Conservation (phyloP, 192 early-diverging fungal genomes). For the Backusella parvicylindrica region DNA sequence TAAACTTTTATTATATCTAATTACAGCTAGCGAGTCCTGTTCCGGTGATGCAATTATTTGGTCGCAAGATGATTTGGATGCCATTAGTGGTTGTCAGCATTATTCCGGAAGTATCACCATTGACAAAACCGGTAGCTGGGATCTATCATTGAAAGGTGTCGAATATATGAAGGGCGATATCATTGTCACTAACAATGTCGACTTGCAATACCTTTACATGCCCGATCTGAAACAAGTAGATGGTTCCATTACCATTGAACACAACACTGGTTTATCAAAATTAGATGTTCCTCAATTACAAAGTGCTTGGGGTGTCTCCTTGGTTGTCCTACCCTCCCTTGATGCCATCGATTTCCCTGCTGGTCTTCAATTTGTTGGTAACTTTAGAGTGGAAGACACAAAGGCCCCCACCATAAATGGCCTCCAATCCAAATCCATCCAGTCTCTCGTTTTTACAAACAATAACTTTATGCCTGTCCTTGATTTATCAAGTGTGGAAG, state of each 20-base stretch:
- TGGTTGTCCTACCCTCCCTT: constrained; percentile 26
- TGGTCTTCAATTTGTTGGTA: constrained; percentile 6
- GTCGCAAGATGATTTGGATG: constrained; percentile 29
- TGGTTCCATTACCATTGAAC: constrained; percentile 20
- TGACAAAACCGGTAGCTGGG: not conserved
- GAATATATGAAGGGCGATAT: constrained; percentile 25
- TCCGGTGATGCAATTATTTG: not conserved
- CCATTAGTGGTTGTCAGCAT: constrained; percentile 10
- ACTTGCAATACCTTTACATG: constrained; percentile 10
- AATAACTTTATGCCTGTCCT: constrained; percentile 30
- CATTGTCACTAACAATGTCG: constrained; percentile 8
- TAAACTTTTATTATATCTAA: constrained; percentile 4
- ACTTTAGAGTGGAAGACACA: constrained; percentile 25
- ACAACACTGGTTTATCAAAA: constrained; percentile 19
- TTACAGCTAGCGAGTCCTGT: not conserved
- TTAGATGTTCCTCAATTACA: constrained; percentile 18
- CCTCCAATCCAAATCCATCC: not conserved
- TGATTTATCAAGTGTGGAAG: constrained; percentile 16
- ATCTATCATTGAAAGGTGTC: constrained; percentile 20
- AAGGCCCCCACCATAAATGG: constrained; percentile 13
- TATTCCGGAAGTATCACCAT: constrained; percentile 31
- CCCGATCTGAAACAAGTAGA: constrained; percentile 24
- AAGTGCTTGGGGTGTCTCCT: constrained; percentile 8
- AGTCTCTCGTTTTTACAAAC: constrained; percentile 16
- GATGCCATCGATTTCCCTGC: constrained; percentile 26